These are phyloP conservation scores for Pleurotus cornucopiae DNA, from an alignment of 768 basidiomycete genomes.

Conservation along the genomic window DNA sequence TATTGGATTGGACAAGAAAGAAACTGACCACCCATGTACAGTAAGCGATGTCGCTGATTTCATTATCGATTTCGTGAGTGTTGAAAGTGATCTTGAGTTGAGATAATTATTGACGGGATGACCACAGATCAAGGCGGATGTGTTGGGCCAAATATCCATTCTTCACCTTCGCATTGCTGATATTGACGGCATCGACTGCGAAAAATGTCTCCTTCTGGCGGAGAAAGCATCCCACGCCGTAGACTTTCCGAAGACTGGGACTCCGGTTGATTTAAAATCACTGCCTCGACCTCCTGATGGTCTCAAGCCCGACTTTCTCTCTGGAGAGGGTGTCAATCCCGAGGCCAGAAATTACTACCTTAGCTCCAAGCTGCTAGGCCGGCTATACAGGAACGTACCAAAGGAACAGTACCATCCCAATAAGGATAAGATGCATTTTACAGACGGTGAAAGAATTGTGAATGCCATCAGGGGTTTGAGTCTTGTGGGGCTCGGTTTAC, in stretches of 20 bases:
- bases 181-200: conserved; percentile 25
- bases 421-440: conserved; percentile 7
- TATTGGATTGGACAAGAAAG: conserved; percentile 26
- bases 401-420: conserved; percentile 25
- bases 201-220: conserved; percentile 36
- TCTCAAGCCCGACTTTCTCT: conserved; percentile 38
- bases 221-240: conserved; percentile 43
- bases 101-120: too few relatives aligned
- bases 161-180: conserved; percentile 43
- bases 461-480: conserved; percentile 18
- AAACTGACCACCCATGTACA: conserved; percentile 25
- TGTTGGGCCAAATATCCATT: conserved; percentile 36
- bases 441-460: conserved; percentile 17
- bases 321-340: conserved; percentile 31
- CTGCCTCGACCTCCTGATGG: conserved; percentile 24
- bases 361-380: conserved; percentile 39
- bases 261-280: conserved; percentile 28
- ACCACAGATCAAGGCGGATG: conserved; percentile 29
- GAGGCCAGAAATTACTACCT: conserved; percentile 26
- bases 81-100: not conserved
- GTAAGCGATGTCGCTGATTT: conserved; percentile 43
- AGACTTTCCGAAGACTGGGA: conserved; percentile 43
- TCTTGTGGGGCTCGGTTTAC: conserved; percentile 29
- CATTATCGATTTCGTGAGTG: conserved; percentile 40
- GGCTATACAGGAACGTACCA: conserved; percentile 41